Percentiles rank a stretch among this genome's conserved stretches.
Conservation (phyloP, 2,329 filamentous ascomycete genomes). For the Chlorencoelia australis region DNA sequence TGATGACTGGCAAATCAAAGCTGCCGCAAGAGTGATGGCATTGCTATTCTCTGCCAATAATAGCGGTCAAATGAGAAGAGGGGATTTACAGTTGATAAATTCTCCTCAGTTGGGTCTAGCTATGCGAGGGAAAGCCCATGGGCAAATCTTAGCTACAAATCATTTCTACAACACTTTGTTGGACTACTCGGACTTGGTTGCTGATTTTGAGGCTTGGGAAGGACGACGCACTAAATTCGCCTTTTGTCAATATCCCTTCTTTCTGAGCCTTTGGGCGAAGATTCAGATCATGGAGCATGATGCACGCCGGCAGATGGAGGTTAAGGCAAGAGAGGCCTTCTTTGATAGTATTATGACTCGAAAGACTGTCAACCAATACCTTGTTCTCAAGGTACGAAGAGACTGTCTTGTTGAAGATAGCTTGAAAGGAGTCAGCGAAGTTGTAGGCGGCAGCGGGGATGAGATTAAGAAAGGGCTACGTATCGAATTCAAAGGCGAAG, state of each 20-base stretch:
- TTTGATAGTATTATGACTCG: conserved; percentile 78
- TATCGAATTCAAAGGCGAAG: conserved; percentile 79
- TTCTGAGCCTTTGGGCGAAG: conserved; percentile 86
- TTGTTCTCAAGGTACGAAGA: conserved; percentile 66
- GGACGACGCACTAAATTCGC: conserved; percentile 62
- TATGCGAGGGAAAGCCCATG: conserved; percentile 37
- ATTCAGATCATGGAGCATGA: conserved; percentile 86
- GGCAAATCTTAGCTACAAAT: conserved; percentile 66
- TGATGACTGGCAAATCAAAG: conserved; percentile 85
- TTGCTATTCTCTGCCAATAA: conserved; percentile 78
- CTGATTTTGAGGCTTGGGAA: conserved; percentile 85
- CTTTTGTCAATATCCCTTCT: conserved; percentile 88
- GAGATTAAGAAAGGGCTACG: conserved; percentile 85
- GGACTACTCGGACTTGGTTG: conserved; percentile 75
- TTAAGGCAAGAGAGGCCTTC: conserved; percentile 79
- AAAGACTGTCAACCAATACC: conserved; percentile 64
- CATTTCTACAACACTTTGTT: conserved; percentile 83
- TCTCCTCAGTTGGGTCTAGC: conserved; percentile 22
- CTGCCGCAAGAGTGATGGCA: conserved; percentile 69
- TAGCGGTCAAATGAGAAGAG: conserved; percentile 31
- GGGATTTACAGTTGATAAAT: conserved; percentile 20
- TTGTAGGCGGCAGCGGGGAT: conserved; percentile 68
- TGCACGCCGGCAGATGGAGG: conserved; percentile 79
- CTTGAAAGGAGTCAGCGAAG: conserved; percentile 72
- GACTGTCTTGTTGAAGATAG: conserved; percentile 87